Conservation (phyloP, 2,329 filamentous ascomycete species). For the Neonectria neomacrospora region DNA sequence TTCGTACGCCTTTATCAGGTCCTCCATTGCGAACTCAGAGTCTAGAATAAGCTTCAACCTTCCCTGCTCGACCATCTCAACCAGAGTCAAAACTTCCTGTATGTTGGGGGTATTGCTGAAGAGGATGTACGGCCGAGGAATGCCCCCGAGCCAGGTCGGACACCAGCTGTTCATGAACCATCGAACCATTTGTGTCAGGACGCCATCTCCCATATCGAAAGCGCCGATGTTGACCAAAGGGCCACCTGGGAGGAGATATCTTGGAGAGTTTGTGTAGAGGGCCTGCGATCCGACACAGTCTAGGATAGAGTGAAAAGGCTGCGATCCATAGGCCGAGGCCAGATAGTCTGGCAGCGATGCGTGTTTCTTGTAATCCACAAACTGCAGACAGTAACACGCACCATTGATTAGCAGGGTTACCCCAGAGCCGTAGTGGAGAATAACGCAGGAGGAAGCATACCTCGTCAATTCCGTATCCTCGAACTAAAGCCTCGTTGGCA, state of each 20-base stretch:
- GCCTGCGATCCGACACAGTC: constrained; percentile 9
- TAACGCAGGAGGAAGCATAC: constrained; percentile 6
- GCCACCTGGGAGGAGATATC: constrained; percentile 2
- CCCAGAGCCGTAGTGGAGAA: constrained; percentile 1
- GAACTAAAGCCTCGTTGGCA: constrained; percentile 10
- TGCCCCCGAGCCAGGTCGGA: constrained; percentile 23
- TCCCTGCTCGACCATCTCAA: constrained; percentile 21
- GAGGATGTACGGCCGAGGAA: constrained; percentile 19
- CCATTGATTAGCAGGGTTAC: background rate
- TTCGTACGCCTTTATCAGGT: constrained; percentile 20
- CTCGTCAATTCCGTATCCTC: constrained; percentile 11
- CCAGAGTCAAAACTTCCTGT: constrained; percentile 15
- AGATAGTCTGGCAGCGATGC: constrained; percentile 5
- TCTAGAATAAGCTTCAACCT: constrained; percentile 19
- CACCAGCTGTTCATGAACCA: constrained; percentile 22
- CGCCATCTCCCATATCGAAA: constrained; percentile 8
- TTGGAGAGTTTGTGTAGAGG: constrained; percentile 7
- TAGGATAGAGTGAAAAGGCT: constrained; percentile 7
- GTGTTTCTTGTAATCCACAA: constrained; percentile 14
- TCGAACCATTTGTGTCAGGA: constrained; percentile 14
- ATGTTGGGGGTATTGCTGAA: constrained; percentile 20
- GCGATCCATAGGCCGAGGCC: constrained; percentile 4
- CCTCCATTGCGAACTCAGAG: constrained; percentile 22
- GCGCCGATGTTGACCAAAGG: constrained; percentile 9
- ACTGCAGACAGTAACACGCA: constrained; percentile 4